Evolutionary conservation across 192 early-diverging fungal species (phyloP).

Genomic region (Spinellus fusiger): DNA sequence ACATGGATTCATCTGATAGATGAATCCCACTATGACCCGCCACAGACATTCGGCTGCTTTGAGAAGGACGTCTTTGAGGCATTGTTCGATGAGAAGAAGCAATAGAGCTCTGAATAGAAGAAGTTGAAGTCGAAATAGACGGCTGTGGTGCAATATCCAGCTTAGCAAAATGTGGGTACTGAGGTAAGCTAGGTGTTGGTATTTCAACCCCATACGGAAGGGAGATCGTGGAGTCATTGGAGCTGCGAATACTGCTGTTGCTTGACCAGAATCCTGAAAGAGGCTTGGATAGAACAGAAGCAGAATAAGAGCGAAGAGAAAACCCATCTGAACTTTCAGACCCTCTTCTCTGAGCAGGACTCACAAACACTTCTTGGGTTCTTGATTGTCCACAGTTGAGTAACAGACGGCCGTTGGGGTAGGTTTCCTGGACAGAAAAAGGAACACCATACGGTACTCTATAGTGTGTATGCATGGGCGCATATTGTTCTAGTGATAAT

Average conservation of each 20-base stretch:
- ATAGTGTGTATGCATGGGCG: constrained; percentile 30
- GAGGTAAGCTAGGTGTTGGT: constrained; percentile 7
- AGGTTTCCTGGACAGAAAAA: constrained; percentile 48
- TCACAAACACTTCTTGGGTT: constrained; percentile 12
- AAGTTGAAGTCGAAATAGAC: not conserved
- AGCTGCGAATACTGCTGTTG: constrained; percentile 10
- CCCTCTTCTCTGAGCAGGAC: constrained; percentile 8
- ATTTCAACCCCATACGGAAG: constrained; percentile 1
- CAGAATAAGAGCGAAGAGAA: constrained; percentile 12
- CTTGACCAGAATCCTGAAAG: constrained; percentile 8
- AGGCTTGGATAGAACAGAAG: constrained; percentile 9
- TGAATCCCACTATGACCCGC: too few species aligned
- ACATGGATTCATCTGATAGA: too few species aligned
- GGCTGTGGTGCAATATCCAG: constrained; percentile 6
- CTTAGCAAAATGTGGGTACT: constrained; percentile 15
- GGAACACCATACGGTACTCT: constrained; percentile 49
- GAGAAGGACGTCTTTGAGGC: not conserved
- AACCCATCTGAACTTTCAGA: constrained; percentile 15
- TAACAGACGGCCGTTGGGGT: constrained; percentile 48
- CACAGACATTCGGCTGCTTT: too few species aligned
- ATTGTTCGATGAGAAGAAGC: not conserved
- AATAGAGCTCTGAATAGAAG: constrained; percentile 1
- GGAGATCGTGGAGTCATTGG: constrained; percentile 14
- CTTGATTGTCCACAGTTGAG: constrained; percentile 36
- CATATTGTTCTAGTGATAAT: constrained; percentile 50